phyloP scores from a whole-genome alignment of 805 yeast species.

The Debaryomyces prosopidis region DNA sequence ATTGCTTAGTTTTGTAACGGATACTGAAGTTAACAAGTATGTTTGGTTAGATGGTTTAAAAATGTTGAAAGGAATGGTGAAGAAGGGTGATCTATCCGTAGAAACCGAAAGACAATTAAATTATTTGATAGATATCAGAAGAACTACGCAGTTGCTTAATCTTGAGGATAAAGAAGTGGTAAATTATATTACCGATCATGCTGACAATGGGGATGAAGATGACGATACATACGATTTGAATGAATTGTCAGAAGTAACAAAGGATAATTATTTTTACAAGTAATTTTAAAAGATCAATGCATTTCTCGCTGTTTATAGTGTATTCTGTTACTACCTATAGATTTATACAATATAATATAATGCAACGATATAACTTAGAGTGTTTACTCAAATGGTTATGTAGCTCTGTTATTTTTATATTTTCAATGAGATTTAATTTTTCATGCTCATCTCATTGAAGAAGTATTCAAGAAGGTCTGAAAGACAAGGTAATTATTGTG shows the following conservation, averaged over 20 bases:
- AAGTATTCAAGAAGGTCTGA: not conserved
- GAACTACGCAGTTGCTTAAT: slow-evolving; percentile 39
- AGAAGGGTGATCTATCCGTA: slow-evolving; percentile 31
- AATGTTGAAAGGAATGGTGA: slow-evolving; percentile 38
- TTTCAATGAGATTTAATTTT: slow-evolving; percentile 8
- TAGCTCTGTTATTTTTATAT: slow-evolving; percentile 3
- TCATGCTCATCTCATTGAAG: slow-evolving; percentile 11
- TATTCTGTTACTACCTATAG: too few relatives aligned
- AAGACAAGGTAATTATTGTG: not conserved
- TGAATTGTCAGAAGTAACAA: slow-evolving; percentile 14
- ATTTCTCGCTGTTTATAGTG: too few relatives aligned
- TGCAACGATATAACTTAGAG: too few relatives aligned
- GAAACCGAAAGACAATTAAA: slow-evolving; percentile 39
- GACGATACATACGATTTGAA: slow-evolving; percentile 23
- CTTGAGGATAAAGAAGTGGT: slow-evolving; percentile 25
- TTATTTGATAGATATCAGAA: slow-evolving; percentile 35
- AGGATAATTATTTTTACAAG: slow-evolving; percentile 1
- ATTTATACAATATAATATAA: too few relatives aligned
- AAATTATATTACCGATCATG: slow-evolving; percentile 13
- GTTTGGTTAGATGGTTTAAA: slow-evolving; percentile 81
- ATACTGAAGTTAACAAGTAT: slow-evolving; percentile 64
- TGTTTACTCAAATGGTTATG: slow-evolving; percentile 4
- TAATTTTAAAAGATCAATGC: not conserved
- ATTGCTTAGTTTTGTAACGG: slow-evolving; percentile 64
- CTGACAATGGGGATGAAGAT: slow-evolving; percentile 23